A percentile compares a stretch with the other conserved stretches of the same genome.
These are phyloP conservation scores for Jaapia argillacea DNA, from an alignment of 768 basidiomycete species.

Conservation along the genomic window DNA sequence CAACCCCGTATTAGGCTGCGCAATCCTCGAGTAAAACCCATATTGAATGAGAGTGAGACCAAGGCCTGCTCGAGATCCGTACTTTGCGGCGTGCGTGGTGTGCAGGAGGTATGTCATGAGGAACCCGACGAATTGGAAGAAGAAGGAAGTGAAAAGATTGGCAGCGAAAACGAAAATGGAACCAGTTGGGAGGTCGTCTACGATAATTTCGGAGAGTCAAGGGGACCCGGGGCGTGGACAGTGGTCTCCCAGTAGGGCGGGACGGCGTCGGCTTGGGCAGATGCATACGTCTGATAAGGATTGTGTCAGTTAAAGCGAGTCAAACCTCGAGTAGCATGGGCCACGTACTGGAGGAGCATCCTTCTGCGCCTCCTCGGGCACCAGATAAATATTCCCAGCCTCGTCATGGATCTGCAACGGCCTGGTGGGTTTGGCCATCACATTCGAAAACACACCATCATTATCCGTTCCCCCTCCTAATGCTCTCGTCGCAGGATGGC, in stretches of 20 bases:
- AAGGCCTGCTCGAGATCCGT: conserved; percentile 90
- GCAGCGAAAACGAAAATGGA: conserved; percentile 61
- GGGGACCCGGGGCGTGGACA: conserved; percentile 63
- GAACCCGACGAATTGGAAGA: conserved; percentile 96
- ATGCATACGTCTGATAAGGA: conserved; percentile 62
- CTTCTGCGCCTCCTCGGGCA: conserved; percentile 75
- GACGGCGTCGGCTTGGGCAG: conserved; percentile 82
- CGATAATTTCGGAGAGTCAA: conserved; percentile 61
- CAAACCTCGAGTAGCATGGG: neutral
- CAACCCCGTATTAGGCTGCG: neutral
- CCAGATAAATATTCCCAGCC: conserved; percentile 48
- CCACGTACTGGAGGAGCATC: conserved; percentile 82
- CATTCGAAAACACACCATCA: conserved; percentile 93
- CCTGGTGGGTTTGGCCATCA: conserved; percentile 73
- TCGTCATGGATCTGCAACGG: conserved; percentile 35
- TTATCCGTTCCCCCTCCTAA: conserved; percentile 69
- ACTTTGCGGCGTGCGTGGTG: conserved; percentile 87
- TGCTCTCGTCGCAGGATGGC: conserved; percentile 18
- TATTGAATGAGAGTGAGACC: conserved; percentile 92
- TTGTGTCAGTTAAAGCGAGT: neutral
- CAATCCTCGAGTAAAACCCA: conserved; percentile 62
- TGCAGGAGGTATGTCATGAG: conserved; percentile 88
- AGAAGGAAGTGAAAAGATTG: conserved; percentile 81
- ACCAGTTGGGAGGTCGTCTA: conserved; percentile 87
- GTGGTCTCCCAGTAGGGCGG: conserved; percentile 98